A percentile compares a stretch with the other conserved stretches of the same genome.
Conservation (phyloP, 164 flowering plant genomes). For the Aristolochia fimbriata region DNA sequence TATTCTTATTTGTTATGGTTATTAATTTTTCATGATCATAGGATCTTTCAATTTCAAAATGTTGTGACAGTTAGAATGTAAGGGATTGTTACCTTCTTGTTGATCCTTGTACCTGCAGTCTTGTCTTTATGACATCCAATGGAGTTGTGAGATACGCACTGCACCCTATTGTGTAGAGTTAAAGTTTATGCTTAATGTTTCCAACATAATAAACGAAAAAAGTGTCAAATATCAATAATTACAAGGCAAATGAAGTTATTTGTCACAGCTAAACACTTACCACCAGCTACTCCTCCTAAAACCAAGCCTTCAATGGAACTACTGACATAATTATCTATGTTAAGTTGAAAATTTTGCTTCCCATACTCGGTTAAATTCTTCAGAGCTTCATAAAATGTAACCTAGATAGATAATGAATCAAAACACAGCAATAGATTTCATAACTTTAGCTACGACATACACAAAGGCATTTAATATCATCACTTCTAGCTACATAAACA, state of each 20-base stretch:
- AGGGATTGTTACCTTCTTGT: conserved; percentile 37
- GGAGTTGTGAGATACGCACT: conserved; percentile 95
- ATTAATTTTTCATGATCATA: no score
- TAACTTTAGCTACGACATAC: no score
- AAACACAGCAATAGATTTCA: not conserved
- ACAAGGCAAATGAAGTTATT: no score
- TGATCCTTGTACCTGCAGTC: conserved; percentile 89
- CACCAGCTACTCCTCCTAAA: conserved; percentile 90
- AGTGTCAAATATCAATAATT: conserved; percentile 2
- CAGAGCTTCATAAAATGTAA: conserved; percentile 72
- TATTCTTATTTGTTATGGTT: no score
- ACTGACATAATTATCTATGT: conserved; percentile 23
- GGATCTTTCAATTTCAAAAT: no score
- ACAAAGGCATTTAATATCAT: no score
- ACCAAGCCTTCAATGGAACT: conserved; percentile 66
- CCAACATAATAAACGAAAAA: not conserved
- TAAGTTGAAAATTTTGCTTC: conserved; percentile 36
- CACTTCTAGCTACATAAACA: no score
- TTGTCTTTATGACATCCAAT: conserved; percentile 85
- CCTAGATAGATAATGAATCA: conserved; percentile 26
- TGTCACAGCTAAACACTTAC: conserved; percentile 25
- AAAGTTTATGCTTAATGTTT: not conserved
- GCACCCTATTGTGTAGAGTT: conserved; percentile 34
- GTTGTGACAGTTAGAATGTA: not conserved
- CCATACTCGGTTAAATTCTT: conserved; percentile 61